phyloP scores from a whole-genome alignment of 1,284 basidiomycete species.

The Nidula niveotomentosa region DNA sequence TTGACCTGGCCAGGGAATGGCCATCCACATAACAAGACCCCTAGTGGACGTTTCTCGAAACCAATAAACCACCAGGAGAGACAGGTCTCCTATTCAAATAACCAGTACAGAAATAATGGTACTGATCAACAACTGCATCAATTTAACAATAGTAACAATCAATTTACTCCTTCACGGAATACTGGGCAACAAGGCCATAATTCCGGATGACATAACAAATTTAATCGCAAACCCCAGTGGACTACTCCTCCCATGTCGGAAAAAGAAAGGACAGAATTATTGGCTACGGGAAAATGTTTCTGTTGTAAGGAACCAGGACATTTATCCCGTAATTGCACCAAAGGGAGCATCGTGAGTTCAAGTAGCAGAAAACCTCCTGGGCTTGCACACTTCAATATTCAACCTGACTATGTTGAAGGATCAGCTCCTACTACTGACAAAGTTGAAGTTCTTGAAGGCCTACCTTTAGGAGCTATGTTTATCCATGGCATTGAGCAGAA shows the following conservation, averaged over 20 bases:
- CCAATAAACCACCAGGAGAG: not conserved
- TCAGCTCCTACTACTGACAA: too few species aligned
- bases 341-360: too few species aligned
- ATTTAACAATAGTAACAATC: not conserved
- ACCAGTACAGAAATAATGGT: not conserved
- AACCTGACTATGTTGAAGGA: too few species aligned
- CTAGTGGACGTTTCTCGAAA: not conserved
- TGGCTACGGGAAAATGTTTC: slow-evolving; percentile 15
- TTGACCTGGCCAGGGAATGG: not conserved
- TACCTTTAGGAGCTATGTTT: too few species aligned
- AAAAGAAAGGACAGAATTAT: slow-evolving; percentile 11
- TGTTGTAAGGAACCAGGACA: slow-evolving; percentile 14
- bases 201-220: not conserved
- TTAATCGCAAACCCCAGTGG: not conserved
- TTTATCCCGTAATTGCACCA: too few species aligned
- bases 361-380: too few species aligned
- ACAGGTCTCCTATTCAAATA: not conserved
- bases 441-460: too few species aligned
- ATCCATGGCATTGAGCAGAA: too few species aligned
- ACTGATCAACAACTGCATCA: not conserved
- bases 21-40: too few species aligned
- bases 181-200: not conserved
- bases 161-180: not conserved
- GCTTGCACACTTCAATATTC: too few species aligned
- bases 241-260: slow-evolving; percentile 9